Conservation (phyloP, 768 basidiomycete genomes). For the Leccinum variicolor region DNA sequence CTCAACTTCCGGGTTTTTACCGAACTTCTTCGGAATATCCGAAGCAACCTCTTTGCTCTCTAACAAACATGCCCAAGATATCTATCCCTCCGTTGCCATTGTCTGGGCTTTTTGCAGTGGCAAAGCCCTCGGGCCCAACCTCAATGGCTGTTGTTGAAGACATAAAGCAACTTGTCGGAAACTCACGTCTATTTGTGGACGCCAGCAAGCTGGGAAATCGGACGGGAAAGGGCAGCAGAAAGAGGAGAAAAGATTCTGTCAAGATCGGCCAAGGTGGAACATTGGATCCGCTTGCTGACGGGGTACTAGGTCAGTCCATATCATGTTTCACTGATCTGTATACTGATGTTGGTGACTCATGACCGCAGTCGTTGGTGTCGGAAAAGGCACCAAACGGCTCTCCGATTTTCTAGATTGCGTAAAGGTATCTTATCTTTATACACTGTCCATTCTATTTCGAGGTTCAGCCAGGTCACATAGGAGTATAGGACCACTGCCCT, state of each 20-base stretch:
- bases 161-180: conserved; percentile 73
- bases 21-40: background rate
- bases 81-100: conserved; percentile 53
- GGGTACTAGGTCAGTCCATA: conserved; percentile 70
- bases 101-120: conserved; percentile 81
- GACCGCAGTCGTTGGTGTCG: conserved; percentile 76
- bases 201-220: conserved; percentile 50
- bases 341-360: conserved; percentile 1
- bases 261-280: conserved; percentile 96
- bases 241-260: conserved; percentile 41
- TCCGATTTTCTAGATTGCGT: conserved; percentile 80
- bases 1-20: background rate
- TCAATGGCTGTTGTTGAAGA: conserved; percentile 90
- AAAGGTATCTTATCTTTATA: conserved; percentile 54
- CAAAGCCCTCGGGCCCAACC: conserved; percentile 89
- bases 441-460: conserved; percentile 2
- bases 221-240: conserved; percentile 44
- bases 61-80: conserved; percentile 63
- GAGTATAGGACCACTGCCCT: conserved; percentile 91
- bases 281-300: conserved; percentile 94
- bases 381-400: conserved; percentile 86
- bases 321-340: background rate
- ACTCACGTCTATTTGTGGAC: conserved; percentile 76
- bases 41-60: background rate
- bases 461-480: conserved; percentile 38